phyloP scores from a whole-genome alignment of 2,329 filamentous ascomycete genomes.

The Aspergillus intermedius region DNA sequence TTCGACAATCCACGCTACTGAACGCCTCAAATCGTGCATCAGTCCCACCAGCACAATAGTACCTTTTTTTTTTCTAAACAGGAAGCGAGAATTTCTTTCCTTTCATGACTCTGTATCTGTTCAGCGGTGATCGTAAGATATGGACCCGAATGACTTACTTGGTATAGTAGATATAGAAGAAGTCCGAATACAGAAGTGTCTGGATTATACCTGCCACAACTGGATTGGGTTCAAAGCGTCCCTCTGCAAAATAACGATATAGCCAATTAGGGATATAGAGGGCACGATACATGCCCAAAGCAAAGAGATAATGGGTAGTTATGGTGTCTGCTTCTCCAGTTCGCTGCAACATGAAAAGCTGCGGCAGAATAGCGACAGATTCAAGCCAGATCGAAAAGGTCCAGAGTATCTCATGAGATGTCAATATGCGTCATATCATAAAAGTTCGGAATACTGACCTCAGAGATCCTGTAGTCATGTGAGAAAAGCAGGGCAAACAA shows the following conservation, averaged over 20 bases:
- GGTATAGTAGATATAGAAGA: slow-evolving; percentile 99
- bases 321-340: slow-evolving; percentile 99
- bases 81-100: slow-evolving; percentile 83
- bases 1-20: background rate
- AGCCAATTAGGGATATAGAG: slow-evolving; percentile 99
- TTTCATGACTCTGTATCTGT: slow-evolving; percentile 57
- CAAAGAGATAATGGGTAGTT: slow-evolving; percentile 95
- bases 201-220: slow-evolving; percentile 85
- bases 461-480: slow-evolving; percentile 71
- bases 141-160: slow-evolving; percentile 53
- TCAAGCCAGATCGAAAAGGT: slow-evolving; percentile 98
- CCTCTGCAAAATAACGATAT: slow-evolving; percentile 76
- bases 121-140: slow-evolving; percentile 3
- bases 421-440: background rate
- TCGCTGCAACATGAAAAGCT: slow-evolving; percentile 95
- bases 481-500: slow-evolving; percentile 76
- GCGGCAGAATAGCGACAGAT: slow-evolving; percentile 89
- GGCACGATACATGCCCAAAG: slow-evolving; percentile 81
- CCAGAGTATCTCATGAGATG: slow-evolving; percentile 68
- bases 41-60: background rate
- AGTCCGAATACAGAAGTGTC: slow-evolving; percentile 94
- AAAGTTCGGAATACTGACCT: slow-evolving; percentile 37
- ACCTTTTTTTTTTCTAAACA: slow-evolving; percentile 46
- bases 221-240: slow-evolving; percentile 78
- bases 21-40: background rate